Evolutionary conservation across 2,329 filamentous ascomycete species (phyloP).

Genomic region (Alternaria solani): DNA sequence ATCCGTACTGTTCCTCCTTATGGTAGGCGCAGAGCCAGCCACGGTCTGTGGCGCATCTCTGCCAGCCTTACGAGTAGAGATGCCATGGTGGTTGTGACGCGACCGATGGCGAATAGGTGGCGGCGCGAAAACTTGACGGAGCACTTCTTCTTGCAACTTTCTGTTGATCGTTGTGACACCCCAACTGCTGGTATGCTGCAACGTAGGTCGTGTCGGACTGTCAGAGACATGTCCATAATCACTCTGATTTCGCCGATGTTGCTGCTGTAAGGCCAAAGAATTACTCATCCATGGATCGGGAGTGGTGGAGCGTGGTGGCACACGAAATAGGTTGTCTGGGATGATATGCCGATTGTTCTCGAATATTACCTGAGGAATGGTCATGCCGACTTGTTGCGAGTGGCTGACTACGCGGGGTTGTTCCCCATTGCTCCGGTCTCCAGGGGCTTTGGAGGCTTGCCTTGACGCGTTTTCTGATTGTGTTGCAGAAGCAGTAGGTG

Average conservation of each 20-base stretch:
- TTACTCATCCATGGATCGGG: conserved; percentile 47
- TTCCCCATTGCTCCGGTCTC: conserved; percentile 26
- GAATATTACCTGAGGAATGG: conserved; percentile 89
- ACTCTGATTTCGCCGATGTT: conserved; percentile 48
- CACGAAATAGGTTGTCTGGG: conserved; percentile 80
- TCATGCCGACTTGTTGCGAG: conserved; percentile 72
- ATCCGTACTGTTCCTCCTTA: conserved; percentile 51
- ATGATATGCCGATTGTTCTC: conserved; percentile 95
- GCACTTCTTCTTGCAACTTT: conserved; percentile 85
- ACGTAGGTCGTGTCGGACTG: conserved; percentile 49
- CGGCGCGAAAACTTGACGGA: conserved; percentile 89
- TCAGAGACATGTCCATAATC: conserved; percentile 36
- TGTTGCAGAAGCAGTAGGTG: conserved; percentile 19
- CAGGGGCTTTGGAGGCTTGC: conserved; percentile 24
- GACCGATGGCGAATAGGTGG: conserved; percentile 83
- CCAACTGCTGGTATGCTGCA: conserved; percentile 70
- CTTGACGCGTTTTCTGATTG: conserved; percentile 28
- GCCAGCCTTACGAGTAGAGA: conserved; percentile 59
- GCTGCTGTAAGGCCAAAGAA: conserved; percentile 41
- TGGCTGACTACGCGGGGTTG: conserved; percentile 69
- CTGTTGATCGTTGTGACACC: conserved; percentile 92
- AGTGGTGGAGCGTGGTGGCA: conserved; percentile 58
- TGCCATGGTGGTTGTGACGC: conserved; percentile 70
- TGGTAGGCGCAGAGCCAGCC: conserved; percentile 44
- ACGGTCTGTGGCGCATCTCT: conserved; percentile 36